phyloP scores from a whole-genome alignment of 179 eudicot genomes.

The Corrigiola litoralis region DNA sequence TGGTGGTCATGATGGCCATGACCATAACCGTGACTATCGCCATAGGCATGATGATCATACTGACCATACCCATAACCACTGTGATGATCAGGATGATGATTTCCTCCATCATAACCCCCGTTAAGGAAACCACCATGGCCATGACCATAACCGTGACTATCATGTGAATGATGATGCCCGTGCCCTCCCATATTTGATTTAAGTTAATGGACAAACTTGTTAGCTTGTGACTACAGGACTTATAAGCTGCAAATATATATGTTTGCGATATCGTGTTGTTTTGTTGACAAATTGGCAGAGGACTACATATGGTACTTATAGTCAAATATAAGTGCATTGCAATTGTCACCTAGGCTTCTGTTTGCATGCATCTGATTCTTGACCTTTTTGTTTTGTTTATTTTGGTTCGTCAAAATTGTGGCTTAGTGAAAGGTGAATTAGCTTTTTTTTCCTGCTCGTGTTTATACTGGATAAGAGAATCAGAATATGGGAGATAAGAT shows the following conservation, averaged over 20 bases:
- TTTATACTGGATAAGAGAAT: too few species aligned
- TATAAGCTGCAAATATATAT: background rate
- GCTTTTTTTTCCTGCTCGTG: too few species aligned
- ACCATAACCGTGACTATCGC: background rate
- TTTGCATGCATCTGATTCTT: constrained; percentile 3
- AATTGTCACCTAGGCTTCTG: background rate
- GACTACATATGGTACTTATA: background rate
- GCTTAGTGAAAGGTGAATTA: too few species aligned
- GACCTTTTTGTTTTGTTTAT: background rate
- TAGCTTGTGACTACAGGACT: too few species aligned
- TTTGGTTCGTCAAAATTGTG: too few species aligned
- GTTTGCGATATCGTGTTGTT: background rate
- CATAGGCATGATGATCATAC: background rate
- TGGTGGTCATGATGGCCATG: background rate
- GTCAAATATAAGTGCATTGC: too few species aligned
- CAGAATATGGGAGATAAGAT: too few species aligned
- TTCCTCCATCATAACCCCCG: constrained; percentile 1
- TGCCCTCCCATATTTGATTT: constrained; percentile 13
- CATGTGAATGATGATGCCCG: constrained; percentile 9
- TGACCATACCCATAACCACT: background rate
- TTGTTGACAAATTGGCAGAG: background rate
- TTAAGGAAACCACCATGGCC: background rate
- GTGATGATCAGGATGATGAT: background rate
- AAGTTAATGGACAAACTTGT: background rate
- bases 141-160: constrained; percentile 2